Percentiles rank a stretch among this genome's conserved stretches.
phyloP scores from a whole-genome alignment of 768 basidiomycete species.

The Xerocomellus chrysenteron region DNA sequence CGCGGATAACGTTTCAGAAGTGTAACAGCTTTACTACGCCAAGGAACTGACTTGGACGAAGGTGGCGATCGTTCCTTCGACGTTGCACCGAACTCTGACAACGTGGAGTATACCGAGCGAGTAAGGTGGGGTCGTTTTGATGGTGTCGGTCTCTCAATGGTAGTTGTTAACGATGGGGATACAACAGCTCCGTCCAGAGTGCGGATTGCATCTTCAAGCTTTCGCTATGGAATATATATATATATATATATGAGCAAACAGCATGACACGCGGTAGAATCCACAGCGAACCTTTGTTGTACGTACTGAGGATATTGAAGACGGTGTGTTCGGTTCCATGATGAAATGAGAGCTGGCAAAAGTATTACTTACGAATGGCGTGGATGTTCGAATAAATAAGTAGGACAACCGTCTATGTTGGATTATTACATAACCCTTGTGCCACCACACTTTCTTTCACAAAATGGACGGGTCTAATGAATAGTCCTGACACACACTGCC shows the following conservation, averaged over 20 bases:
- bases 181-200: conserved; percentile 64
- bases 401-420: no score
- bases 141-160: conserved; percentile 34
- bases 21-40: not conserved
- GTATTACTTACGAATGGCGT: not conserved
- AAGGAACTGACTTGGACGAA: conserved; percentile 22
- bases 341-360: not conserved
- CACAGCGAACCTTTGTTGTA: conserved; percentile 44
- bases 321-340: conserved; percentile 15
- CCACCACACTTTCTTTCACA: not conserved
- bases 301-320: conserved; percentile 25
- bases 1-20: conserved; percentile 1
- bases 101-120: conserved; percentile 71
- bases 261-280: not conserved
- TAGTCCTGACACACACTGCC: not conserved
- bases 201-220: conserved; percentile 79
- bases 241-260: not conserved
- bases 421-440: no score
- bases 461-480: not conserved
- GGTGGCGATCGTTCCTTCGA: conserved; percentile 43
- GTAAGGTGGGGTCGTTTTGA: conserved; percentile 55
- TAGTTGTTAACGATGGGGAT: conserved; percentile 30
- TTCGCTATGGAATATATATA: conserved; percentile 47
- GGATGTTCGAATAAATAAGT: not conserved
- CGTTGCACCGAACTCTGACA: conserved; percentile 75